Evolutionary conservation across 1,284 basidiomycete genomes (phyloP), one percentile per base, ranked within the genome.

Genomic region (Puccinia sorghi): DNA sequence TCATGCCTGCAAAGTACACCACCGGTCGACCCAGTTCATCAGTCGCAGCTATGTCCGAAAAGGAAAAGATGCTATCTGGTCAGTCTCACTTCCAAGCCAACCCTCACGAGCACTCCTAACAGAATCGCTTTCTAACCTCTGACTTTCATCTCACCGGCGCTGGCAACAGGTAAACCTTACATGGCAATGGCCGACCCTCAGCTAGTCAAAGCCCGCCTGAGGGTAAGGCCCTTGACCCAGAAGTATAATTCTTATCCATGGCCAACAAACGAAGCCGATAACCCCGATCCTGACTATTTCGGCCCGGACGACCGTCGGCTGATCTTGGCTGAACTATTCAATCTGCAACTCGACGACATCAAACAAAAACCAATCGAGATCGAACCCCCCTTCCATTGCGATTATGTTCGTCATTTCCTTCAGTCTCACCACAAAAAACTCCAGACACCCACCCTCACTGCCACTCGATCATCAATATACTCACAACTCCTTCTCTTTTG

Each of bases 371-470:
- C 73, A 5, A 56, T 75, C 50, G 64, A 72, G 11, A 82, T 82
- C 78, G 82, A 82, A 75, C 82, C 82, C 15, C 82, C 80, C 3
- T 80, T 82, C 57, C 81, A 61, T 41, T 80, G 79, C 66, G 81
- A 82, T 80, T 82, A 79, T 56, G 80, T 80, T 17, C 0, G 70
- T 52, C 25, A 12, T 46, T 1, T 1, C 25, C 69, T 39, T 37
- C 43, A 5, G 15, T 22, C 22, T 54, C 37, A 56, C 54, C 70
- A 43, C 4, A 25, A 15, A 61, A 61, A 61, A 20, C 7, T 20
- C 17, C 6, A 15, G n/a, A 64, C 37, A 27, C 9, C 17, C 41
- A 43, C 9, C 37, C 22, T 41, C 37, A 64, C 25, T 27, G 1
- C 13, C 22, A 32, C 56, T 27, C n/a, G n/a, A 7, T 4, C 52